Percentiles rank a stretch among this genome's conserved stretches.
Evolutionary conservation across 176 grass and related monocot species (phyloP).

Genomic region (Thinopyrum elongatum): DNA sequence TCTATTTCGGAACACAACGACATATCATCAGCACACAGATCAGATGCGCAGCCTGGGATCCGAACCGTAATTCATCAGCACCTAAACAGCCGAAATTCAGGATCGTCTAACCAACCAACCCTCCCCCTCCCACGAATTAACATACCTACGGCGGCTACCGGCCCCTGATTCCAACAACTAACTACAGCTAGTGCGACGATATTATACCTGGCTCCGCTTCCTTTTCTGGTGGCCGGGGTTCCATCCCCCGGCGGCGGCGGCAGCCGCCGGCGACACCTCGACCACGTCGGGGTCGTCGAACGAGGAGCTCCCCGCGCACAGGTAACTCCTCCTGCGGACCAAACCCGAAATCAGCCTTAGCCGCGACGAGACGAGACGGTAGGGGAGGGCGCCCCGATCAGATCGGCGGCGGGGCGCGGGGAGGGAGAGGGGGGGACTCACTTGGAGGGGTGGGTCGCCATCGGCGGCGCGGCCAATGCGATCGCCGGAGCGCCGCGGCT

Average conservation of each 20-base stretch:
- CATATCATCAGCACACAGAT: neutral
- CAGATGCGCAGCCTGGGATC: neutral
- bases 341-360: neutral
- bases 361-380: neutral
- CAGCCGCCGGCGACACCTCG: slow-evolving; percentile 47
- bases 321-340: slow-evolving; percentile 26
- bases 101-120: neutral
- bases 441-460: slow-evolving; percentile 52
- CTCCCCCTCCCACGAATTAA: neutral
- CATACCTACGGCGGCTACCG: too few species aligned
- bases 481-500: slow-evolving; percentile 10
- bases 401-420: slow-evolving; percentile 20
- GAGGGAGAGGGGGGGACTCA: neutral
- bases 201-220: slow-evolving; percentile 54
- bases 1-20: neutral
- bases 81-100: neutral
- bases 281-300: slow-evolving; percentile 60
- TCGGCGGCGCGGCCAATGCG: slow-evolving; percentile 28
- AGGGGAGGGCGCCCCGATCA: neutral
- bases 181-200: neutral
- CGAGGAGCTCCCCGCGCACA: slow-evolving; percentile 48
- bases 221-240: slow-evolving; percentile 55
- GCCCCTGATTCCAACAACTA: neutral
- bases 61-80: too few species aligned
- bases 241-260: slow-evolving; percentile 43